Evolutionary conservation across 257 asterid genomes (phyloP), one percentile per base, ranked within the genome.

Genomic region (Dorcoceras hygrometricum): DNA sequence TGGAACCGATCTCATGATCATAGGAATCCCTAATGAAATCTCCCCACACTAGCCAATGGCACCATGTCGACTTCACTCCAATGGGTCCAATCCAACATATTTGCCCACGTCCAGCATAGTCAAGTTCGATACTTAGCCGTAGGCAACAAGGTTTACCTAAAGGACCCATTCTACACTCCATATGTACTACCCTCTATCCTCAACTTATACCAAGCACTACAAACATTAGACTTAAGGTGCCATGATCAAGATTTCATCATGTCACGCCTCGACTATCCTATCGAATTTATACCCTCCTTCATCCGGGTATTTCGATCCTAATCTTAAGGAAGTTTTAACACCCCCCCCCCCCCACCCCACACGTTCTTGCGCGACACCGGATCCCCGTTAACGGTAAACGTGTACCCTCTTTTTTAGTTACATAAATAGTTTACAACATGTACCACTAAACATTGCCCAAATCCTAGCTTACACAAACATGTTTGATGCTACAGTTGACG

Each of bases 1-100:
- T 16, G 87, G 80, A 22, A 75, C 84, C 48, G 73, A 84, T 57
- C 95, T 89, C 58, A 71, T 74, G 70, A 75, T n/a, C n/a, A n/a
- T 89, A 12, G 96, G 96, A 9, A 85, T 89, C 9, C 95, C 95
- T 1, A 84, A 89, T 20, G 91, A 84, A 71, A 71, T 86, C 74
- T 89, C 55, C 86, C 96, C 1, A 70, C 79, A 2, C 75, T 89
- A 8, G 88, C 90, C 26, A 82, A 80, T 59, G 88, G 77, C 63
- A 65, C 76, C 3, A 25, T 73, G 18, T 56, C 73, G 66, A 70
- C 75, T 51, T 75, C 91, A 16, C 1, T 76, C 1, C 63, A 76
- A 31, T 89, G 95, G 96, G 87, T 89, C 61, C 73, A 76, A 23
- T 69, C 84, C 5, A 79, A 77, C 67, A 77, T 89, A 39, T 89